A percentile compares a stretch with the other conserved stretches of the same genome.
These are phyloP conservation scores for Colletotrichum costaricense DNA, from an alignment of 2,329 filamentous ascomycete genomes.

Conservation along the genomic window DNA sequence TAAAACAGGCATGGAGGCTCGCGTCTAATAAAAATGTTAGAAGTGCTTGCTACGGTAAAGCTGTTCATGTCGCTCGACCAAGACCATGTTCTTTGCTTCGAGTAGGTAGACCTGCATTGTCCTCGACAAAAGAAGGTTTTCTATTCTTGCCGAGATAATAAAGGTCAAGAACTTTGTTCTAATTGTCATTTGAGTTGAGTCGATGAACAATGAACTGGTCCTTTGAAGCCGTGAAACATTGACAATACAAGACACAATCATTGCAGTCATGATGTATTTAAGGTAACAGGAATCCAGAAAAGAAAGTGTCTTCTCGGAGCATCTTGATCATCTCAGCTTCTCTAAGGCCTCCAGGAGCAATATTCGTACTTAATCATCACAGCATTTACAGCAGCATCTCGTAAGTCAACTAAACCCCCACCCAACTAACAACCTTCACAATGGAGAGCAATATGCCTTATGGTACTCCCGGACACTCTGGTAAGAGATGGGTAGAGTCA, in stretches of 20 bases:
- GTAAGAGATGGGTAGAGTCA: background rate
- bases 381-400: background rate
- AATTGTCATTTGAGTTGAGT: background rate
- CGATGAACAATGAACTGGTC: background rate
- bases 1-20: background rate
- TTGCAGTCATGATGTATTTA: background rate
- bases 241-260: background rate
- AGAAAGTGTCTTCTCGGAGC: background rate
- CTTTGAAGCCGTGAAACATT: background rate
- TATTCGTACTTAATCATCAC: background rate
- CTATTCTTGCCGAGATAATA: background rate
- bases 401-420: background rate
- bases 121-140: fast-evolving
- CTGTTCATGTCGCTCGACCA: background rate
- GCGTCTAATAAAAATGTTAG: background rate
- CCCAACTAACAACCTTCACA: background rate
- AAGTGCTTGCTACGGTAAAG: background rate
- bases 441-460: background rate
- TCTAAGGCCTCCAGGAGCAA: background rate
- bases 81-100: background rate
- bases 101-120: background rate
- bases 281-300: background rate
- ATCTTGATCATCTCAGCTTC: background rate
- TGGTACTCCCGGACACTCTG: background rate
- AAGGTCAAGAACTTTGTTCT: background rate